Percentiles rank a stretch among this genome's conserved stretches.
Evolutionary conservation across 2,329 filamentous ascomycete species (phyloP).

Genomic region (Alternaria sp.): DNA sequence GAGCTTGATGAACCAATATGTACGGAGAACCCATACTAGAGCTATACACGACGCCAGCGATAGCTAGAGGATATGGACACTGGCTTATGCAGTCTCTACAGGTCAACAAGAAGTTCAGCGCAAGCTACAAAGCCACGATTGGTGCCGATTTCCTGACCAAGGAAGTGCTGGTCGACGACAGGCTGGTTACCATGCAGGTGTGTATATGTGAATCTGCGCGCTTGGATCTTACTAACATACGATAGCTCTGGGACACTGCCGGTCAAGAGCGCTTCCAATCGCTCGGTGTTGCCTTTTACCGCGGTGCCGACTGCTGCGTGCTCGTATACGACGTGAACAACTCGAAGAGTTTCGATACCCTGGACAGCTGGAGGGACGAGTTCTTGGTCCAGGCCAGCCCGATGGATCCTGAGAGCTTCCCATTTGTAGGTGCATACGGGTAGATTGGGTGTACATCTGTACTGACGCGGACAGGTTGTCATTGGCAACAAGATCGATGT

Average conservation of each 20-base stretch:
- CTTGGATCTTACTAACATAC: constrained; percentile 20
- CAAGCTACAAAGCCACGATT: constrained; percentile 99
- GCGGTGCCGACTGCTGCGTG: constrained; percentile 96
- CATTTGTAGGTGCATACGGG: constrained; percentile 72
- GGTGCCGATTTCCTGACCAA: constrained; percentile 98
- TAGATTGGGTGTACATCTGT: not conserved
- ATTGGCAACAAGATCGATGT: constrained; percentile 99
- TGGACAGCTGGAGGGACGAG: constrained; percentile 98
- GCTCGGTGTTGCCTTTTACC: constrained; percentile 95
- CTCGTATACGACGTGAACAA: constrained; percentile 99
- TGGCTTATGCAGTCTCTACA: constrained; percentile 49
- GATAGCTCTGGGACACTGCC: constrained; percentile 94
- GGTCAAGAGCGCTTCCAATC: constrained; percentile 98
- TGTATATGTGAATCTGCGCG: constrained; percentile 14
- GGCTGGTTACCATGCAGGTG: constrained; percentile 98
- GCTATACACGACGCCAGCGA: not conserved
- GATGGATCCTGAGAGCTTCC: constrained; percentile 95
- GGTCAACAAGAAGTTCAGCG: constrained; percentile 99
- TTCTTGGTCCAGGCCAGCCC: constrained; percentile 97
- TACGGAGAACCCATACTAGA: constrained; percentile 57
- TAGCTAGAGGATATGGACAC: not conserved
- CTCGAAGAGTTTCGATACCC: constrained; percentile 96
- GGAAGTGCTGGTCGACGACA: constrained; percentile 95
- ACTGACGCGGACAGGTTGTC: constrained; percentile 70
- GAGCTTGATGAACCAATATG: constrained; percentile 99